Evolutionary conservation across 2,329 filamentous ascomycete genomes (phyloP), one percentile per base, ranked within the genome.

Genomic region (Pseudogymnoascus sp.): DNA sequence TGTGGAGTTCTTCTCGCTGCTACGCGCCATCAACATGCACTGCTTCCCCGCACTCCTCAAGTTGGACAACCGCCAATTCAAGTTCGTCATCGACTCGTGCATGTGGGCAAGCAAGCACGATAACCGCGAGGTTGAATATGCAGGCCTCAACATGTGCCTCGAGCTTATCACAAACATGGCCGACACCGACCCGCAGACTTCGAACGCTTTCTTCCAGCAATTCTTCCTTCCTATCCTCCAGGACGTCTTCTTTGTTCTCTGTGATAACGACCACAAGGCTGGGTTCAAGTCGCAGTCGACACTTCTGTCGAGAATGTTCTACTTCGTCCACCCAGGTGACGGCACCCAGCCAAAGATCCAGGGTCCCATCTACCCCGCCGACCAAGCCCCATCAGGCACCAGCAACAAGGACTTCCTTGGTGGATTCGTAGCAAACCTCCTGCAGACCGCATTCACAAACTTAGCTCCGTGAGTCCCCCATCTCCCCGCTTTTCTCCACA

Each of bases 31-130:
- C 78, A 99, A 99, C 76, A 80, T 97, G 59, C 91, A 96, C 75
- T 99, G 95, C 77, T 99, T 99, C 87, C 91, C 91, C 59, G 86
- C 95, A 0, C 83, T 99, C 21, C 83, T 99, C 68, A 96, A 96
- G 77, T 86, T 99, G 35, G 93, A 99, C 74, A 93, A 91, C 72
- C 87, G 91, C 65, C 95, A 97, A 74, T 99, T 99, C 86, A 99
- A 99, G 79, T 96, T 97, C 73, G 93, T 99, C 71, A 97, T 99
- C 69, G 95, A 99, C 76, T 96, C 93, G 37, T 99, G 96, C 82
- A 92, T 97, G 83, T 99, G 95, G 96, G 95, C 96, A n/a, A 97
- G 93, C 81, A 99, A 99, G 81, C 95, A 99, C 77, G 95, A 99
- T 79, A 99, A 99, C 78, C 90, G 95, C 65, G 92, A 97, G 73